These are phyloP conservation scores for Penicillium sp. DNA, from an alignment of 2,329 filamentous ascomycete genomes.

Conservation along the genomic window DNA sequence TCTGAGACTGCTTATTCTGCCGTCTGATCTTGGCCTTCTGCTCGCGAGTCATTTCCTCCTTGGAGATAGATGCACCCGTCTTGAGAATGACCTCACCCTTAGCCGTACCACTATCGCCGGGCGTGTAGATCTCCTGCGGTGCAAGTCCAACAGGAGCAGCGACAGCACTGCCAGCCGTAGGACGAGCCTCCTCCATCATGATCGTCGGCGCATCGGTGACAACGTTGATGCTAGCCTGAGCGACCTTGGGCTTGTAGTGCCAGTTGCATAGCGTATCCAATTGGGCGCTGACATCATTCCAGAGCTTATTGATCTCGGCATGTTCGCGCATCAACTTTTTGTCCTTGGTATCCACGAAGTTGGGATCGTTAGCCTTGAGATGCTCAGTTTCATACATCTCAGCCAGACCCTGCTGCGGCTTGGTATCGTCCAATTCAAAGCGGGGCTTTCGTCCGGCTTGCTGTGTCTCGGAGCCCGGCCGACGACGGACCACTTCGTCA, in stretches of 20 bases:
- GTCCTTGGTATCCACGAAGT: constrained; percentile 74
- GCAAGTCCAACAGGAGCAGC: constrained; percentile 66
- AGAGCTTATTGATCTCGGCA: constrained; percentile 74
- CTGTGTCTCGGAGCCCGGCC: constrained; percentile 67
- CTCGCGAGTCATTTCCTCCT: constrained; percentile 83
- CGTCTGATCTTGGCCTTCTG: constrained; percentile 73
- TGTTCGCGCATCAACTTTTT: constrained; percentile 80
- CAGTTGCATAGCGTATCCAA: constrained; percentile 88
- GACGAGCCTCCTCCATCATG: constrained; percentile 91
- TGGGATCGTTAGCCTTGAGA: constrained; percentile 70
- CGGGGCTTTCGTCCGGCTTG: constrained; percentile 65
- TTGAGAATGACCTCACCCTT: constrained; percentile 72
- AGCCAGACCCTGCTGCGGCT: constrained; percentile 79
- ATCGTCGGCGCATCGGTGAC: constrained; percentile 89
- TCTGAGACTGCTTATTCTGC: constrained; percentile 79
- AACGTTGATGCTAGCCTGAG: constrained; percentile 76
- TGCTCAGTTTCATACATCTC: constrained; percentile 95
- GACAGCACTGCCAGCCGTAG: constrained; percentile 68
- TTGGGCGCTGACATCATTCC: constrained; percentile 73
- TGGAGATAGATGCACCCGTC: constrained; percentile 71
- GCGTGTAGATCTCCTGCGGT: constrained; percentile 88
- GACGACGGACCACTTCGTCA: constrained; percentile 79
- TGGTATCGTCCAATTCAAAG: constrained; percentile 79
- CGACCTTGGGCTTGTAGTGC: constrained; percentile 90
- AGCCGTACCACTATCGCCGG: constrained; percentile 61